Percentiles rank a stretch among this genome's conserved stretches.
These are phyloP conservation scores for Rhododendron mucronatum DNA, from an alignment of 148 eudicot genomes.

Conservation along the genomic window DNA sequence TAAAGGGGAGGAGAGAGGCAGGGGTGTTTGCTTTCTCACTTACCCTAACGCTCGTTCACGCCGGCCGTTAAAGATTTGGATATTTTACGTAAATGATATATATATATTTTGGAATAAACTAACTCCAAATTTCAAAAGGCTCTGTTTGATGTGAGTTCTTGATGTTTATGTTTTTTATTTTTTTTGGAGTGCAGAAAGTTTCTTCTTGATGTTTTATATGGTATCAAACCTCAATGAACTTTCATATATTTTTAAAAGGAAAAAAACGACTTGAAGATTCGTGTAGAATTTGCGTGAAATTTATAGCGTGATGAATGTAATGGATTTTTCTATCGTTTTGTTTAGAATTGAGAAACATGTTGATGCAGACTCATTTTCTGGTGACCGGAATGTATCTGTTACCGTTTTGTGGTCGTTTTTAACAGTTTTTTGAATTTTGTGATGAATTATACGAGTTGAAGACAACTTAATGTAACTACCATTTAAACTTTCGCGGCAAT, in stretches of 20 bases:
- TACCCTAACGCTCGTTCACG: constrained; percentile 6
- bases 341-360: not conserved
- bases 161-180: not conserved
- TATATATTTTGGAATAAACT: not conserved
- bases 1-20: not conserved
- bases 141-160: not conserved
- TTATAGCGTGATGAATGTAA: not conserved
- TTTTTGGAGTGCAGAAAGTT: not conserved
- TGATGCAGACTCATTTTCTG: not conserved
- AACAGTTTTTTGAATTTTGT: not conserved
- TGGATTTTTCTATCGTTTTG: not conserved
- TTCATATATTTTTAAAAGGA: not conserved
- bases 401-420: too few species aligned
- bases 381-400: not conserved
- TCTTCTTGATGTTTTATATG: not conserved
- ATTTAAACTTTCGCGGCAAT: not conserved
- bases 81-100: not conserved
- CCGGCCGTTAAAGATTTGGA: not conserved
- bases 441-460: not conserved
- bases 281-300: not conserved
- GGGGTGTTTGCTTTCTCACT: not conserved
- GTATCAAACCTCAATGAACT: not conserved
- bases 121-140: not conserved
- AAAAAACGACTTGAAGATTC: not conserved
- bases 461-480: not conserved